Conservation (phyloP, 208 protist genomes). For the Acanthamoeba sp. region DNA sequence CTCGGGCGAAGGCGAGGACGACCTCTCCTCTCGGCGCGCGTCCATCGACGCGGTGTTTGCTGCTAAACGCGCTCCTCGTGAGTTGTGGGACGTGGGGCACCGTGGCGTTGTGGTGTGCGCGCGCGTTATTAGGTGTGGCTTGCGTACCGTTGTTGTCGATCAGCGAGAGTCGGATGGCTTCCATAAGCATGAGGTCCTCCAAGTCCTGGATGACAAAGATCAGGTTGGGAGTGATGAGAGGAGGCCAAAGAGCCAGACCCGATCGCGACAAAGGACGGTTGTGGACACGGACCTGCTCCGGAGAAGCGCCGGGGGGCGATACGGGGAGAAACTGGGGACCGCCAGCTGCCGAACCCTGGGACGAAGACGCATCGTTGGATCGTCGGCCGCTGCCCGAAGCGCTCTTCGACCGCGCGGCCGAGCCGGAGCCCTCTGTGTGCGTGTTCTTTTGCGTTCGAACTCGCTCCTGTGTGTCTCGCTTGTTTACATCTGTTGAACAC, state of each 20-base stretch:
- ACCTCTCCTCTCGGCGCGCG: neutral
- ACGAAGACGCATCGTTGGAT: neutral
- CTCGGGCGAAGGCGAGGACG: constrained; percentile 33
- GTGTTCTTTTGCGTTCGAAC: neutral
- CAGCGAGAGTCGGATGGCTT: constrained; percentile 81
- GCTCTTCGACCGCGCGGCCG: no score
- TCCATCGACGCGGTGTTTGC: neutral
- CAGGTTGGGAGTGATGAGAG: neutral
- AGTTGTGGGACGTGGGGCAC: no score
- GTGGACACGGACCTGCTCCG: neutral
- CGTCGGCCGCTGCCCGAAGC: neutral
- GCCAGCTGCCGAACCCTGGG: neutral
- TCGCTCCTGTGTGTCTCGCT: neutral
- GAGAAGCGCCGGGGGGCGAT: neutral
- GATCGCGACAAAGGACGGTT: neutral
- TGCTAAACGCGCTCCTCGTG: no score
- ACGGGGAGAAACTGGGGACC: neutral
- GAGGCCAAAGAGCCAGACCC: neutral
- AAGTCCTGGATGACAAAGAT: constrained; percentile 33
- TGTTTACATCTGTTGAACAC: neutral
- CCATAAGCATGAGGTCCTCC: constrained; percentile 81
- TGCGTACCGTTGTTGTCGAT: constrained; percentile 22
- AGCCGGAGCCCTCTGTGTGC: neutral
- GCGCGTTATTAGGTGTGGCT: neutral
- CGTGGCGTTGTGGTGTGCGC: no score